Conservation (phyloP, 371 early-diverging fungal species). For the Actinomucor elegans region DNA sequence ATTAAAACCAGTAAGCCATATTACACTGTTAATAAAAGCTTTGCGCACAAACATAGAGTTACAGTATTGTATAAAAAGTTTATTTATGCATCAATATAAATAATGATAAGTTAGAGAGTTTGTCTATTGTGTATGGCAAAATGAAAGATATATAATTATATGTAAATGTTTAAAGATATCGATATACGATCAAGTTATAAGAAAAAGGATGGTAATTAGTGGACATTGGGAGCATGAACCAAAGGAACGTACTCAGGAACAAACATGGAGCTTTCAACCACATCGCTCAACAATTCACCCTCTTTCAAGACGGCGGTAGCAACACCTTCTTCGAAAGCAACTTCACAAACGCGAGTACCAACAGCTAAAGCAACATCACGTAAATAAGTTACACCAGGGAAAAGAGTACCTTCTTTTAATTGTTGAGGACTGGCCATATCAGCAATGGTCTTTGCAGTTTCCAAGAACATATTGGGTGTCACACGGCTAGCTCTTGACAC, state of each 20-base stretch:
- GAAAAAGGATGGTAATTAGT: too few species aligned
- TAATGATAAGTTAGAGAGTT: too few species aligned
- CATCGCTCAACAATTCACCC: slow-evolving; percentile 45
- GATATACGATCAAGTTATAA: too few species aligned
- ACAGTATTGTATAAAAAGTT: too few species aligned
- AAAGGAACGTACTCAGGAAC: slow-evolving; percentile 57
- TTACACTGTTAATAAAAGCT: too few species aligned
- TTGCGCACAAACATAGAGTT: too few species aligned
- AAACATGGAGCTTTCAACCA: slow-evolving; percentile 54
- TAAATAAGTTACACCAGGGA: slow-evolving; percentile 54
- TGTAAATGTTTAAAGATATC: too few species aligned
- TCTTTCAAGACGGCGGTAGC: slow-evolving; percentile 43
- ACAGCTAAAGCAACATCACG: slow-evolving; percentile 53
- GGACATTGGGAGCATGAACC: slow-evolving; percentile 40
- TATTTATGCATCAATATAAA: too few species aligned
- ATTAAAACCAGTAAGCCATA: too few species aligned
- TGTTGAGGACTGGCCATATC: slow-evolving; percentile 57
- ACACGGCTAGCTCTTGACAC: slow-evolving; percentile 56
- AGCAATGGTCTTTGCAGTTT: slow-evolving; percentile 58
- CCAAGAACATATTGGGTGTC: slow-evolving; percentile 58
- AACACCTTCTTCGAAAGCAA: slow-evolving; percentile 57
- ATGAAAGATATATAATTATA: too few species aligned
- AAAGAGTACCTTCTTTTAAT: slow-evolving; percentile 55
- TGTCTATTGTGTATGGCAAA: too few species aligned
- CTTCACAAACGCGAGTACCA: slow-evolving; percentile 59